Evolutionary conservation across 108 stramenopile species (phyloP).

Genomic region (Cylindrotheca closterium): DNA sequence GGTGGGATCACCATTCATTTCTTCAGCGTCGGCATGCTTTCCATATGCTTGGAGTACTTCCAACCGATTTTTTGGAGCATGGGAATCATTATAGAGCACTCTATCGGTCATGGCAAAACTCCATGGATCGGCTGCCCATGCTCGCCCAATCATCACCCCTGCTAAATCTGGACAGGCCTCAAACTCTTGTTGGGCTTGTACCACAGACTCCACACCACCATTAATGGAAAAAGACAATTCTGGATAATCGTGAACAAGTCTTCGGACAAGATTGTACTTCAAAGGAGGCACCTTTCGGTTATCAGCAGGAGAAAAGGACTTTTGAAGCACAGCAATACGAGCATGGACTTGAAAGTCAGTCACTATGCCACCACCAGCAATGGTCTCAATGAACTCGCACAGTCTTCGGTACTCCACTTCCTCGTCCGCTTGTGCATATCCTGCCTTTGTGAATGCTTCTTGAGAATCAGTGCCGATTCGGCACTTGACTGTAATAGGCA

Average conservation of each 20-base stretch:
- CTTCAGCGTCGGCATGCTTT: conserved; percentile 79
- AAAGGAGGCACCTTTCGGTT: conserved; percentile 97
- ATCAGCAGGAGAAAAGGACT: conserved; percentile 90
- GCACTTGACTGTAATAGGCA: conserved; percentile 96
- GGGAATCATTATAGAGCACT: conserved; percentile 44
- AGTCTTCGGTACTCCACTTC: conserved; percentile 83
- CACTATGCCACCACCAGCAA: conserved; percentile 78
- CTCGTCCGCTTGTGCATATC: conserved; percentile 65
- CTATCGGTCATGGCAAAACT: conserved; percentile 80
- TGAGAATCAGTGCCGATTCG: conserved; percentile 87
- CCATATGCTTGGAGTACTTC: conserved; percentile 72
- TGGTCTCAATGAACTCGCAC: conserved; percentile 81
- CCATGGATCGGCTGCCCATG: conserved; percentile 83
- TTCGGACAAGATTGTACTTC: conserved; percentile 74
- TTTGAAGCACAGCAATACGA: conserved; percentile 91
- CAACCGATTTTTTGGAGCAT: conserved; percentile 49
- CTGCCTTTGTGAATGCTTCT: conserved; percentile 37
- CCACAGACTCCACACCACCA: conserved; percentile 80
- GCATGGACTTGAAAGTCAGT: conserved; percentile 96
- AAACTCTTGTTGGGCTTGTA: conserved; percentile 64
- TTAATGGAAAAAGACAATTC: conserved; percentile 82
- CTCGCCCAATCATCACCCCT: conserved; percentile 88
- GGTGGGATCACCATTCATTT: conserved; percentile 48
- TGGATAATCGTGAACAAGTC: conserved; percentile 78
- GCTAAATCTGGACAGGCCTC: conserved; percentile 49